Evolutionary conservation across 768 basidiomycete species (phyloP).

Genomic region (Sutorius australiensis): DNA sequence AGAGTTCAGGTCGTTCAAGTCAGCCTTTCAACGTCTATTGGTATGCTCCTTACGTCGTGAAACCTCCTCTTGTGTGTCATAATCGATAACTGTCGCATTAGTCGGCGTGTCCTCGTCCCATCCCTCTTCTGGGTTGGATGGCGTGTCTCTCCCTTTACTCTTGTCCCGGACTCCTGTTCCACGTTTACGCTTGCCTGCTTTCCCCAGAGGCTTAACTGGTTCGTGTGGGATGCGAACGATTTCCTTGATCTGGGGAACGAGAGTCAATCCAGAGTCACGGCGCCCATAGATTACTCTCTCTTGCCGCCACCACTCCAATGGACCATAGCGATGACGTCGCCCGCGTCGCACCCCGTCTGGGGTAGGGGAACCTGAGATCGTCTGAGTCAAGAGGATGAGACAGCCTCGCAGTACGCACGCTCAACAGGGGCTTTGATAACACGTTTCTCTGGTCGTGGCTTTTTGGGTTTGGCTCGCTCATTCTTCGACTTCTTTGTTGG

Average conservation of each 20-base stretch:
- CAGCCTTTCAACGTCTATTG: not conserved
- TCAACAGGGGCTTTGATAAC: slow-evolving; percentile 16
- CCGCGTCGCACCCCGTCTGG: slow-evolving; percentile 64
- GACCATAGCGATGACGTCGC: slow-evolving; percentile 60
- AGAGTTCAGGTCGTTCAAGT: slow-evolving; percentile 1
- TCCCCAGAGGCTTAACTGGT: slow-evolving; percentile 44
- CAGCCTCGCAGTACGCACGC: slow-evolving; percentile 15
- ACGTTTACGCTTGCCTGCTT: slow-evolving; percentile 36
- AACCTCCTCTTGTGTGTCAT: slow-evolving; percentile 54
- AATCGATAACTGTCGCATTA: slow-evolving; percentile 67
- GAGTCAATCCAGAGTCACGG: slow-evolving; percentile 44
- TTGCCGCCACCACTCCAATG: slow-evolving; percentile 90
- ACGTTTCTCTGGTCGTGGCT: slow-evolving; percentile 25
- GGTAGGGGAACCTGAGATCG: slow-evolving; percentile 20
- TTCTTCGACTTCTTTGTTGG: slow-evolving; percentile 27
- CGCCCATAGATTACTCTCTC: slow-evolving; percentile 85
- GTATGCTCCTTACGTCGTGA: slow-evolving; percentile 58
- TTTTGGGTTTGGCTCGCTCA: slow-evolving; percentile 27
- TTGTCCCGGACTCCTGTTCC: slow-evolving; percentile 31
- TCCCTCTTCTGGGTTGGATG: slow-evolving; percentile 61
- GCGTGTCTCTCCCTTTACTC: slow-evolving; percentile 31
- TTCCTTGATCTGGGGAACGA: slow-evolving; percentile 65
- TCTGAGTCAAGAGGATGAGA: slow-evolving; percentile 6
- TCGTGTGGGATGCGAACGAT: slow-evolving; percentile 57
- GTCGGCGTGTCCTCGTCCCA: slow-evolving; percentile 82